Percentiles rank a stretch among this genome's conserved stretches.
Conservation (phyloP, 345 rosid genomes). For the Crucihimalaya himalaica region DNA sequence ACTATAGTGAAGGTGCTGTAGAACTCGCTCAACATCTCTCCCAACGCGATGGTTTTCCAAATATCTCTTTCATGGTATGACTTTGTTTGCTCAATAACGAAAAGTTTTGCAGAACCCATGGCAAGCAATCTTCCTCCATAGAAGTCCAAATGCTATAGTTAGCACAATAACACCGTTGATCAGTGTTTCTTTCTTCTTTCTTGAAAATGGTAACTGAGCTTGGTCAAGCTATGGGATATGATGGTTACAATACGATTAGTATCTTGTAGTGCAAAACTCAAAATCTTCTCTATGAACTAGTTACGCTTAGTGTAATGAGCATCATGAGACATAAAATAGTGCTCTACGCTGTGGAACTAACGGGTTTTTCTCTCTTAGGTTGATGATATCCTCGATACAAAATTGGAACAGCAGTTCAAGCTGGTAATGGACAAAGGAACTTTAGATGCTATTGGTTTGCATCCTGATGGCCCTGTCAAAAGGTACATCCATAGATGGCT, state of each 20-base stretch:
- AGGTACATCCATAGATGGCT: conserved; percentile 52
- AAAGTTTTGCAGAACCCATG: not conserved
- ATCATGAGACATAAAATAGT: not conserved
- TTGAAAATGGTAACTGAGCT: not conserved
- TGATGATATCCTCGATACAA: conserved; percentile 88
- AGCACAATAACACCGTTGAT: not conserved
- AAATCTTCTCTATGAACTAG: conserved; percentile 17
- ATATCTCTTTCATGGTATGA: conserved; percentile 75
- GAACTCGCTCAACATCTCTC: conserved; percentile 85
- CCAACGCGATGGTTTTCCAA: conserved; percentile 75
- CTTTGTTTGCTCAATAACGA: not conserved
- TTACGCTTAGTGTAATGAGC: not conserved
- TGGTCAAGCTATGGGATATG: not conserved
- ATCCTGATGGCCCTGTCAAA: conserved; percentile 88
- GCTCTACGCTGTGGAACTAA: conserved; percentile 18
- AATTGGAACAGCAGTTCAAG: conserved; percentile 65
- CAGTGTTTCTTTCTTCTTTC: not conserved
- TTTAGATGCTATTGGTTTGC: conserved; percentile 95
- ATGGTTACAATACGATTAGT: not conserved
- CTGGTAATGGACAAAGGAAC: conserved; percentile 98
- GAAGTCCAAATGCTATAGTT: not conserved
- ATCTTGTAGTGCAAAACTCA: not conserved
- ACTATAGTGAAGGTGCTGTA: conserved; percentile 91
- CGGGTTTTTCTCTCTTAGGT: conserved; percentile 45
- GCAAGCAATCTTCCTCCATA: not conserved